Percentiles rank a stretch among this genome's conserved stretches.
Conservation (phyloP, 352 stramenopile species). For the Globisporangium apiculatum region DNA sequence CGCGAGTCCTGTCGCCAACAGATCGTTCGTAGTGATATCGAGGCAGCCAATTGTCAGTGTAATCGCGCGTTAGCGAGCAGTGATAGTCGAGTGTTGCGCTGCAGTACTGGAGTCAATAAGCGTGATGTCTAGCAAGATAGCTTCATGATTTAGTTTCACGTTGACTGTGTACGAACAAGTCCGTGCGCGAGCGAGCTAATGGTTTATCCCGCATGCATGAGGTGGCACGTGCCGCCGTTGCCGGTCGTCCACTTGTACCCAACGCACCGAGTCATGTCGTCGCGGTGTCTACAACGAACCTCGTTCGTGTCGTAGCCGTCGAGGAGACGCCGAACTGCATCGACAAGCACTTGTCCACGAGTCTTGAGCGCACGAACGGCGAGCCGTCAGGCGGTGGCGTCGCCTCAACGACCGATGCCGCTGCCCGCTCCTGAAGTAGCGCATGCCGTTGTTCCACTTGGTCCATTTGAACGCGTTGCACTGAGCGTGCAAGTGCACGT, state of each 20-base stretch:
- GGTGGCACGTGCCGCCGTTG: conserved; percentile 20
- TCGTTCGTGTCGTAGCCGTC: conserved; percentile 3
- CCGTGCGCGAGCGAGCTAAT: too few species aligned
- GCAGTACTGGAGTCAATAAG: too few species aligned
- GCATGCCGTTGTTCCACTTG: conserved; percentile 14
- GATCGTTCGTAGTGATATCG: too few species aligned
- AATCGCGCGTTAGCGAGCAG: too few species aligned
- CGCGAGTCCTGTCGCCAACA: too few species aligned
- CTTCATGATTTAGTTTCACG: too few species aligned
- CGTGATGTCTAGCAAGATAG: too few species aligned
- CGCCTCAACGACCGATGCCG: background rate
- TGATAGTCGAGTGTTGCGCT: too few species aligned
- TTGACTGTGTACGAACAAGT: too few species aligned
- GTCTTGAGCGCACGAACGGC: conserved; percentile 3
- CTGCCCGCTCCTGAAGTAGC: conserved; percentile 20
- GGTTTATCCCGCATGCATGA: background rate
- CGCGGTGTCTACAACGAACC: conserved; percentile 3
- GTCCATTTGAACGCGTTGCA: conserved; percentile 28
- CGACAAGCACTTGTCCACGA: conserved; percentile 8
- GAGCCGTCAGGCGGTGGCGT: background rate
- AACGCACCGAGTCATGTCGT: conserved; percentile 9
- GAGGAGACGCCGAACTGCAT: conserved; percentile 4
- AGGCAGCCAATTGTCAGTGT: too few species aligned
- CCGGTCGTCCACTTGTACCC: conserved; percentile 20
- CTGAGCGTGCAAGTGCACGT: conserved; percentile 6